Conservation (phyloP, 305 asterid species). For the Fraxinus baroniana region DNA sequence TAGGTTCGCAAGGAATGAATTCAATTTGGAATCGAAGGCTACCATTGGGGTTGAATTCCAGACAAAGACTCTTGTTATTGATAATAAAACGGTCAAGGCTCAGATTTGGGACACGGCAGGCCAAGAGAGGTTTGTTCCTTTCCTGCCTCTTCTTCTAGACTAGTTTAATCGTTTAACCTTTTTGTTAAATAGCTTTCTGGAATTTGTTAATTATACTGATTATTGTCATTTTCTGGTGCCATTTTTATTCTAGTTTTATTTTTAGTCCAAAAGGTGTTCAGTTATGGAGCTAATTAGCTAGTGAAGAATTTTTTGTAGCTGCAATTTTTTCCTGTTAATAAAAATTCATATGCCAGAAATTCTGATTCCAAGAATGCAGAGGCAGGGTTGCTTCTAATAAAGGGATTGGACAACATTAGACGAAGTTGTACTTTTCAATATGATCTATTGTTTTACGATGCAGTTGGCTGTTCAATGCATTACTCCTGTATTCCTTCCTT, state of each 20-base stretch:
- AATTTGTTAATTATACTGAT: neutral
- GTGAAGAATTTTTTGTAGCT: neutral
- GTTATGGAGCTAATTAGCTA: neutral
- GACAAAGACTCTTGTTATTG: constrained; percentile 23
- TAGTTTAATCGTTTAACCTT: neutral
- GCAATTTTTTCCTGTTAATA: neutral
- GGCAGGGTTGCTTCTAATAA: neutral
- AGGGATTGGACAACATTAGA: neutral
- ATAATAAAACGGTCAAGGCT: constrained; percentile 19
- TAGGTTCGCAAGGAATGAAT: constrained; percentile 27
- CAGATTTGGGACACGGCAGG: neutral
- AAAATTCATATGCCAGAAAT: neutral
- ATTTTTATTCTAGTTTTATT: neutral
- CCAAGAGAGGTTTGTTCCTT: neutral
- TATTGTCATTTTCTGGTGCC: neutral
- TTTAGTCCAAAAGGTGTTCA: neutral
- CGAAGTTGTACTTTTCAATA: neutral
- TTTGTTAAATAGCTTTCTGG: too few species aligned
- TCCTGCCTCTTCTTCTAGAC: neutral
- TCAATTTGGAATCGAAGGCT: constrained; percentile 26
- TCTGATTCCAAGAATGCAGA: neutral
- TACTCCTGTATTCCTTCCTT: neutral
- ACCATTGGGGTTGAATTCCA: constrained; percentile 36
- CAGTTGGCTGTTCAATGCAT: neutral
- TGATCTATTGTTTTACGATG: neutral